Percentiles rank a stretch among this genome's conserved stretches.
phyloP scores from a whole-genome alignment of 1,284 basidiomycete species.

The Puccinia brachypodii region DNA sequence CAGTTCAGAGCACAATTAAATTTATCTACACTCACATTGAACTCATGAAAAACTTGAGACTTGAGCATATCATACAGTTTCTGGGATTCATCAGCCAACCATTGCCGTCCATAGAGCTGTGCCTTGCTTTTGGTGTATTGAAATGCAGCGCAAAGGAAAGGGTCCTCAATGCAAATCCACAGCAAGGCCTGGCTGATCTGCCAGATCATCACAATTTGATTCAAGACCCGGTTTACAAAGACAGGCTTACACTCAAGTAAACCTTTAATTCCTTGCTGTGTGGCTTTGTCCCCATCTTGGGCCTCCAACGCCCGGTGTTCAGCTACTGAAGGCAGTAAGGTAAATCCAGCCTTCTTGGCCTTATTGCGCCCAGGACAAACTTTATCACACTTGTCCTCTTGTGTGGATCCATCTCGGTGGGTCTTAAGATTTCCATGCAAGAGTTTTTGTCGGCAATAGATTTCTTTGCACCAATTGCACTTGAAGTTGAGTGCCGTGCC shows the following conservation, averaged over 20 bases:
- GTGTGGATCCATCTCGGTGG: not conserved
- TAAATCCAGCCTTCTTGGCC: not conserved
- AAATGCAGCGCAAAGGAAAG: not conserved
- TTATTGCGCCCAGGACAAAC: not conserved
- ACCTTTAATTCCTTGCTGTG: no score
- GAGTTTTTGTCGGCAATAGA: not conserved
- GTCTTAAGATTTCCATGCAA: not conserved
- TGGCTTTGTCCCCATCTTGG: no score
- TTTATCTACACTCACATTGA: not conserved
- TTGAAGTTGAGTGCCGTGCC: not conserved
- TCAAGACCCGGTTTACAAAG: not conserved
- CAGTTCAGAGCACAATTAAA: not conserved
- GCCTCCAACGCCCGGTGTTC: no score
- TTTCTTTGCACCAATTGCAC: not conserved
- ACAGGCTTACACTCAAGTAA: no score
- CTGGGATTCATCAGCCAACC: not conserved
- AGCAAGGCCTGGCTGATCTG: not conserved
- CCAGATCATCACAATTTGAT: constrained; percentile 1
- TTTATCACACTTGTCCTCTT: not conserved
- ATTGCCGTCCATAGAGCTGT: not conserved
- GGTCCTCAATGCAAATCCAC: constrained; percentile 5
- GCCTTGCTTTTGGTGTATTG: not conserved
- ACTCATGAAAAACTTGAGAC: not conserved
- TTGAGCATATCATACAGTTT: not conserved
- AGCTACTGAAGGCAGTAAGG: not conserved